Conservation (phyloP, 352 stramenopile species). For the Pseudoperonospora humuli region DNA sequence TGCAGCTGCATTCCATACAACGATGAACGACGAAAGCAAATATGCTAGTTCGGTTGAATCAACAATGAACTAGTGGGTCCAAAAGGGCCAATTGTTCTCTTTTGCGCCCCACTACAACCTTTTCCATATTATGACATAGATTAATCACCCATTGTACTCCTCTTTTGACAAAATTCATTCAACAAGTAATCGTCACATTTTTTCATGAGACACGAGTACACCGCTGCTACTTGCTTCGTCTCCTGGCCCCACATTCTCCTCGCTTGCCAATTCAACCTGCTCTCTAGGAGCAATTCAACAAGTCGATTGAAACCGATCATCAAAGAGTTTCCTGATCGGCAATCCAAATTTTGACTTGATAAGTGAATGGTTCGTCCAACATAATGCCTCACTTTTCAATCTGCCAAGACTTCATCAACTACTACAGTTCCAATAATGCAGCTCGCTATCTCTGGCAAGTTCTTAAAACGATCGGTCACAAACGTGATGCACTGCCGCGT, state of each 20-base stretch:
- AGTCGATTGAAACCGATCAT: slow-evolving; percentile 8
- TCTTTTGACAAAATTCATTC: slow-evolving; percentile 3
- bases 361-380: no score
- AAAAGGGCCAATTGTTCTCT: no score
- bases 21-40: no score
- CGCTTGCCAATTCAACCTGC: slow-evolving; percentile 4
- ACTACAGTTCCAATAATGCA: slow-evolving; percentile 4
- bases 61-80: no score
- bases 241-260: slow-evolving; percentile 6
- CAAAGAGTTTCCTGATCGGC: not conserved
- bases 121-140: no score
- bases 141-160: slow-evolving; percentile 3
- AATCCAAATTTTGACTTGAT: not conserved
- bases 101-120: no score
- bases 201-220: slow-evolving; percentile 4
- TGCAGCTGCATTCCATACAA: no score
- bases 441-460: not conserved
- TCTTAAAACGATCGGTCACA: slow-evolving; percentile 7
- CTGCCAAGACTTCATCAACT: no score
- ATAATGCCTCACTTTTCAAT: slow-evolving; percentile 31
- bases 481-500: slow-evolving; percentile 2
- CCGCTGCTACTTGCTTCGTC: not conserved
- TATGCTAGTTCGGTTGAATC: no score
- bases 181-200: slow-evolving; percentile 7
- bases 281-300: not conserved